These are phyloP conservation scores for Russula virescens DNA, from an alignment of 768 basidiomycete species.

Conservation along the genomic window DNA sequence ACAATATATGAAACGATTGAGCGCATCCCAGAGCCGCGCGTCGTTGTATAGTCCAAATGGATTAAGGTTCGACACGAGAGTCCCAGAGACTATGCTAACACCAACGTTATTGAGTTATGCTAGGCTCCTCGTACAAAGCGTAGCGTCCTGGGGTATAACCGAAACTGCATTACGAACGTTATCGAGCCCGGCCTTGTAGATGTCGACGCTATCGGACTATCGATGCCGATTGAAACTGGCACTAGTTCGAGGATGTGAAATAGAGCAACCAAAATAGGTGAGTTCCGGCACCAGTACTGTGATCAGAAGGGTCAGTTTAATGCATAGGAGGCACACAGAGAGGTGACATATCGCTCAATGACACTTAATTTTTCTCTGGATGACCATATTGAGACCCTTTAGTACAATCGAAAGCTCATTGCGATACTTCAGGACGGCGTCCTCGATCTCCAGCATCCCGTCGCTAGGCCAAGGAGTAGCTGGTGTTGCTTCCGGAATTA, in stretches of 20 bases:
- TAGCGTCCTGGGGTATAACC: no score
- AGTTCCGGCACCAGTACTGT: conserved; percentile 80
- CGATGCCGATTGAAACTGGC: conserved; percentile 70
- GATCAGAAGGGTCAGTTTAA: not conserved
- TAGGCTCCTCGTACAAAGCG: no score
- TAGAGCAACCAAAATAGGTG: conserved; percentile 82
- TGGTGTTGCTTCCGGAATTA: conserved; percentile 56
- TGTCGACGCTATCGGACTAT: conserved; percentile 59
- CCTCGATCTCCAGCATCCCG: conserved; percentile 67
- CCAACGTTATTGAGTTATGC: no score
- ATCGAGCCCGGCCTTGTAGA: conserved; percentile 72
- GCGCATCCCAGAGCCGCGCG: conserved; percentile 77
- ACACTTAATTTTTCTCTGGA: conserved; percentile 86
- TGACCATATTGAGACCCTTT: conserved; percentile 65
- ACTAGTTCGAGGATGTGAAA: conserved; percentile 80
- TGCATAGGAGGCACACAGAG: conserved; percentile 3
- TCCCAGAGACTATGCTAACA: conserved; percentile 56
- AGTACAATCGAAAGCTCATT: conserved; percentile 84
- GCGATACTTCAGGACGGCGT: conserved; percentile 76
- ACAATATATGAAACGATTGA: conserved; percentile 84
- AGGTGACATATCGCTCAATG: conserved; percentile 51
- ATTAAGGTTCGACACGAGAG: conserved; percentile 81
- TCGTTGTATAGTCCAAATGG: conserved; percentile 82
- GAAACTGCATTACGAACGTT: conserved; percentile 63
- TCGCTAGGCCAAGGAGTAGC: conserved; percentile 64